These are phyloP conservation scores for Diaporthe sp. DNA, from an alignment of 2,329 filamentous ascomycete genomes.

Conservation along the genomic window DNA sequence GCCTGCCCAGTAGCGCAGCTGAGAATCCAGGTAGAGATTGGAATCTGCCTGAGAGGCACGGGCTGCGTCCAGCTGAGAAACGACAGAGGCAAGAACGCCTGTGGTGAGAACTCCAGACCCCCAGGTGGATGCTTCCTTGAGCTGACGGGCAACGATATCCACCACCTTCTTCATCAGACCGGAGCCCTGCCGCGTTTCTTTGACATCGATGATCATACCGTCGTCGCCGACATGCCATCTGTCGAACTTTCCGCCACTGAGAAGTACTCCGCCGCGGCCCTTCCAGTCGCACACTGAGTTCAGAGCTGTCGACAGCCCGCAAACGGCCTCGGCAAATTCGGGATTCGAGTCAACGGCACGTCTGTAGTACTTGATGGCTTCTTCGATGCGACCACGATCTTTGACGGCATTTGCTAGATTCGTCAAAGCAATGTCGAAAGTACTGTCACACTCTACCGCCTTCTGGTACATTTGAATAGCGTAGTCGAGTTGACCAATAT, in stretches of 20 bases:
- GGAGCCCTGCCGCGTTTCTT: constrained; percentile 66
- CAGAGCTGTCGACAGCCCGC: constrained; percentile 91
- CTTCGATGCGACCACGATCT: constrained; percentile 90
- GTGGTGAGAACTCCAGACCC: constrained; percentile 76
- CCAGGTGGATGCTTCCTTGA: constrained; percentile 88
- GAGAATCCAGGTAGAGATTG: constrained; percentile 50
- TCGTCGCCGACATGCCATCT: constrained; percentile 92
- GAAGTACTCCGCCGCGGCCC: constrained; percentile 85
- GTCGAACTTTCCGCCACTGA: constrained; percentile 79
- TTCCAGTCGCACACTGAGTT: constrained; percentile 98
- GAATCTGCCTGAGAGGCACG: constrained; percentile 47
- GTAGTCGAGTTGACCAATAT: constrained; percentile 90
- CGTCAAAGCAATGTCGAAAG: constrained; percentile 95
- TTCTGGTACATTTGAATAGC: constrained; percentile 98
- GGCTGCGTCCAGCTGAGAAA: constrained; percentile 56
- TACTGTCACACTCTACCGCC: constrained; percentile 90
- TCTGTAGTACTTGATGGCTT: constrained; percentile 92
- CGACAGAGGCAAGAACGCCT: constrained; percentile 61
- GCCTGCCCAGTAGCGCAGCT: constrained; percentile 72
- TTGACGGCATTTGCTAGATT: constrained; percentile 98
- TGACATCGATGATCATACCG: constrained; percentile 84
- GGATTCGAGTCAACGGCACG: constrained; percentile 92
- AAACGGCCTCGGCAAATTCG: constrained; percentile 96
- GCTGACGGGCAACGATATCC: constrained; percentile 88
- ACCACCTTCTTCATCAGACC: constrained; percentile 93